Evolutionary conservation across 176 grass and related monocot genomes (phyloP).

Genomic region (Eragrostis nindensis): DNA sequence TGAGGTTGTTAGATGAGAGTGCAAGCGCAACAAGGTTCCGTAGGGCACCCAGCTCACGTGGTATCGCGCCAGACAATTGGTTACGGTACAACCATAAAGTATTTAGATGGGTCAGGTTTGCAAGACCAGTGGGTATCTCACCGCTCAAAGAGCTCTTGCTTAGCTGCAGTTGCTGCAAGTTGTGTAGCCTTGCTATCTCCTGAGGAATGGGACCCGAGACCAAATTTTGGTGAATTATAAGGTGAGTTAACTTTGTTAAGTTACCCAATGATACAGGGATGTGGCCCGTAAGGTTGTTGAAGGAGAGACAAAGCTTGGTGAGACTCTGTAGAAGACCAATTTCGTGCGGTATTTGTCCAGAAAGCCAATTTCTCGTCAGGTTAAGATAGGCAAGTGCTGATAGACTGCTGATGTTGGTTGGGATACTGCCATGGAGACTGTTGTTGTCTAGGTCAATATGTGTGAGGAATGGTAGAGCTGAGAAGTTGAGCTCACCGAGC

Average conservation of each 20-base stretch:
- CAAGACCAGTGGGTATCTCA: constrained; percentile 1
- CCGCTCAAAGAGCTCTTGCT: not conserved
- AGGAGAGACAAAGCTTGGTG: too few species aligned
- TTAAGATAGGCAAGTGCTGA: not conserved
- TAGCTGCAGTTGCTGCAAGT: not conserved
- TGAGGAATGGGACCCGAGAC: not conserved
- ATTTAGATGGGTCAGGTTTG: constrained; percentile 11
- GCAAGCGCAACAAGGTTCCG: not conserved
- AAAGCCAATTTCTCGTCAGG: constrained; percentile 13
- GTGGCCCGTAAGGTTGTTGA: too few species aligned
- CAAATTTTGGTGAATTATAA: not conserved
- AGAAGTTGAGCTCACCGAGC: constrained; percentile 31
- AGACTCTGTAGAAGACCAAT: constrained; percentile 12
- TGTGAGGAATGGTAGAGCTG: constrained; percentile 18
- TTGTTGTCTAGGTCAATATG: constrained; percentile 10
- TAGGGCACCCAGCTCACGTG: not conserved
- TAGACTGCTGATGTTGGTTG: not conserved
- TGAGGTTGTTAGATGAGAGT: not conserved
- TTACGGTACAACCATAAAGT: not conserved
- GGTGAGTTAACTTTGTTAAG: too few species aligned
- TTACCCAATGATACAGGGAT: too few species aligned
- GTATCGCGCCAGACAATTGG: not conserved
- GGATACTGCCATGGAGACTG: constrained; percentile 36
- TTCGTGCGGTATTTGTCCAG: not conserved
- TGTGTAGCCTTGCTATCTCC: not conserved